A percentile compares a stretch with the other conserved stretches of the same genome.
These are phyloP conservation scores for Symbiodinium pilosum DNA, from an alignment of 73 alveolate genomes.

Conservation along the genomic window DNA sequence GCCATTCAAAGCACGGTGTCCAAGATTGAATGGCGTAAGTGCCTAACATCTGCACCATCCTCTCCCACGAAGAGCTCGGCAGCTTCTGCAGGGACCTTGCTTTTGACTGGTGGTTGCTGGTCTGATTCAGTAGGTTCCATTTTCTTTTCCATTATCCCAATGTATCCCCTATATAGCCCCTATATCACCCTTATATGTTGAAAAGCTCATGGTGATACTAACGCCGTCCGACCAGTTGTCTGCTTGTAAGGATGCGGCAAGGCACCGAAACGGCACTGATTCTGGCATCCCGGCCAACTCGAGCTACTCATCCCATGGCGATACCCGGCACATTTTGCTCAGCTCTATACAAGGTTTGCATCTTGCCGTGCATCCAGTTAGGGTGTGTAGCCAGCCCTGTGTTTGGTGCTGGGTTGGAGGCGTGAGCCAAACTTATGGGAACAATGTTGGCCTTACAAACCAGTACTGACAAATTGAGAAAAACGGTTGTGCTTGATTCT, in stretches of 20 bases:
- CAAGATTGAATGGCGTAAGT: neutral
- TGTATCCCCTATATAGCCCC: neutral
- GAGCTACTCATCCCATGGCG: neutral
- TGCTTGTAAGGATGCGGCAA: neutral
- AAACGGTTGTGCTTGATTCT: too few relatives aligned
- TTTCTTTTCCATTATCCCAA: neutral
- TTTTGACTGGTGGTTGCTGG: neutral
- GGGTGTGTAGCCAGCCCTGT: too few relatives aligned
- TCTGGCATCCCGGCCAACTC: neutral
- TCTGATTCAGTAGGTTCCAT: too few relatives aligned
- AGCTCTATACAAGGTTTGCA: too few relatives aligned
- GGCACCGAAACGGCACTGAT: slow-evolving; percentile 4
- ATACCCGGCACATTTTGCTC: too few relatives aligned
- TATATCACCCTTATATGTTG: neutral
- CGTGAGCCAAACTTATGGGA: too few relatives aligned
- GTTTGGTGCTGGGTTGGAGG: too few relatives aligned
- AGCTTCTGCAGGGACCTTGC: neutral
- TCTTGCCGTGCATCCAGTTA: too few relatives aligned
- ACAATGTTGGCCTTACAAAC: too few relatives aligned
- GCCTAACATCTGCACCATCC: neutral
- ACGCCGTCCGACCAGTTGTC: neutral
- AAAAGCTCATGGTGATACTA: neutral
- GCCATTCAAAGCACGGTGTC: too few relatives aligned
- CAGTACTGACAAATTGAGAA: too few relatives aligned
- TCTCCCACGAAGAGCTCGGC: neutral